phyloP scores from a whole-genome alignment of 108 stramenopile genomes.

The Epithemia pelagica region DNA sequence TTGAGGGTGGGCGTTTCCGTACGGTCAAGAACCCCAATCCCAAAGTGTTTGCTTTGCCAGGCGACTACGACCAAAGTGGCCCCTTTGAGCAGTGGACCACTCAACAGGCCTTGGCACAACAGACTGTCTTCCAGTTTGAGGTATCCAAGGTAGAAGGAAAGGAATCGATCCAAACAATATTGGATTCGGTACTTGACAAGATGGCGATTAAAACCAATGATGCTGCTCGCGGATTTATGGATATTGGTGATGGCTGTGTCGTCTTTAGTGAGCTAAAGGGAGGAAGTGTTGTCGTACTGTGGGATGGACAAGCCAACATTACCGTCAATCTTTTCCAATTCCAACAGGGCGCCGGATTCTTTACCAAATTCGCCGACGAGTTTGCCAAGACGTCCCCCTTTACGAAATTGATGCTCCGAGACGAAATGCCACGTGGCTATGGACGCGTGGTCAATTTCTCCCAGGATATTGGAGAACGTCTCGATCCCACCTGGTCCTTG shows the following conservation, averaged over 20 bases:
- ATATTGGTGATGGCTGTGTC: constrained; percentile 29
- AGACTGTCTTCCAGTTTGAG: constrained; percentile 31
- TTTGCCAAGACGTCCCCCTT: background rate
- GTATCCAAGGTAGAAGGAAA: background rate
- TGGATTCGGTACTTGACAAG: background rate
- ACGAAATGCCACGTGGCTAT: constrained; percentile 44
- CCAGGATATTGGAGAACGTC: constrained; percentile 23
- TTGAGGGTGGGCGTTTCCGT: constrained; percentile 14
- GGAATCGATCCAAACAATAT: background rate
- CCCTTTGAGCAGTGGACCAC: constrained; percentile 39
- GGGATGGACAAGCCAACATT: constrained; percentile 31
- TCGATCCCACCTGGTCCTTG: background rate
- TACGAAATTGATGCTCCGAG: constrained; percentile 10
- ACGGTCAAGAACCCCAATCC: background rate
- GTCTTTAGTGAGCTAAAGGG: background rate
- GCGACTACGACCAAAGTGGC: constrained; percentile 38
- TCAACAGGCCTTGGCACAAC: constrained; percentile 37
- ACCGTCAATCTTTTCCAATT: constrained; percentile 28
- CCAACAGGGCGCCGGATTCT: background rate
- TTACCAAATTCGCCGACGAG: background rate
- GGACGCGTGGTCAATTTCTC: constrained; percentile 40
- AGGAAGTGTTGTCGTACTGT: constrained; percentile 21
- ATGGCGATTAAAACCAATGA: background rate
- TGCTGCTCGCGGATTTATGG: background rate
- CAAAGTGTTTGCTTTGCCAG: background rate